phyloP scores from a whole-genome alignment of 2,329 filamentous ascomycete species.

The Purpureocillium takamizusanense region DNA sequence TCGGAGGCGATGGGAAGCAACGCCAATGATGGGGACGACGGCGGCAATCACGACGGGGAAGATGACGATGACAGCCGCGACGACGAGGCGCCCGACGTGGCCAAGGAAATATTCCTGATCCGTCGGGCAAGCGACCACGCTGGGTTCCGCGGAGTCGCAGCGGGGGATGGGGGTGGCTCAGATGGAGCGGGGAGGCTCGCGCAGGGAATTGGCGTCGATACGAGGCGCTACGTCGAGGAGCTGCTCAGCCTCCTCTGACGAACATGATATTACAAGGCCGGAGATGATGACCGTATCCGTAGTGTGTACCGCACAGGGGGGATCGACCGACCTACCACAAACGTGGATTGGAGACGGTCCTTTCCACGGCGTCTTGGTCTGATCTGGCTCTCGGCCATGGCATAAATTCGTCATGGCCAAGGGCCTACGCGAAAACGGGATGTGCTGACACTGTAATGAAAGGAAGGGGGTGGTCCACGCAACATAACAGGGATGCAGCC shows the following conservation, averaged over 20 bases:
- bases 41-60: background rate
- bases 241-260: constrained; percentile 53
- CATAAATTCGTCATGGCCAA: too few relatives aligned
- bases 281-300: too few relatives aligned
- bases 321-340: too few relatives aligned
- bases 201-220: constrained; percentile 70
- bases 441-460: too few relatives aligned
- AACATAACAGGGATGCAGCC: background rate
- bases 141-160: constrained; percentile 25
- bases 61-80: constrained; percentile 5
- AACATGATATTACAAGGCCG: background rate
- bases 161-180: constrained; percentile 33
- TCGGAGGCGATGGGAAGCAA: constrained; percentile 1
- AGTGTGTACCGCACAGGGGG: too few relatives aligned
- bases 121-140: constrained; percentile 49
- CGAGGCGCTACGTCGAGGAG: constrained; percentile 64
- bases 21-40: too few relatives aligned
- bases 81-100: constrained; percentile 13
- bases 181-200: constrained; percentile 52
- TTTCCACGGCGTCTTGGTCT: too few relatives aligned
- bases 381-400: too few relatives aligned
- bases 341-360: too few relatives aligned
- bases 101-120: constrained; percentile 55
- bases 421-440: too few relatives aligned
- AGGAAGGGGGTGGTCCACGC: too few relatives aligned